A percentile compares a stretch with the other conserved stretches of the same genome.
phyloP scores from a whole-genome alignment of 1,139 yeast genomes.

The Zygosaccharomyces sapae region DNA sequence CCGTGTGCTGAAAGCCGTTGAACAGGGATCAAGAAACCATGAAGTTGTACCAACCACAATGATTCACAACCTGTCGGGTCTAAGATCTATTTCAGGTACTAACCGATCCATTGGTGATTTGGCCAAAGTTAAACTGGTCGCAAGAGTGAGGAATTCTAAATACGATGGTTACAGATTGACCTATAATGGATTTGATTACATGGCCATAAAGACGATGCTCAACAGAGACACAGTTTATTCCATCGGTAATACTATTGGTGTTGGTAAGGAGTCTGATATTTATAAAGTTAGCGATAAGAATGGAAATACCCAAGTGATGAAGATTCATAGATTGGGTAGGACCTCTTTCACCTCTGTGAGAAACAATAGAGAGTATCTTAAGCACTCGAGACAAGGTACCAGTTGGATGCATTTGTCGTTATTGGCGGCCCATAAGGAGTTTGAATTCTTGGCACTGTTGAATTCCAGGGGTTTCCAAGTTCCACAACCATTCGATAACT shows the following conservation, averaged over 20 bases:
- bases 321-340: slow-evolving; percentile 89
- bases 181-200: slow-evolving; percentile 84
- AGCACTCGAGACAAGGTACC: slow-evolving; percentile 48
- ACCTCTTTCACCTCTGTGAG: slow-evolving; percentile 89
- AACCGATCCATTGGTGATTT: slow-evolving; percentile 76
- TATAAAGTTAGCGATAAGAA: slow-evolving; percentile 72
- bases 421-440: slow-evolving; percentile 89
- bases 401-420: slow-evolving; percentile 92
- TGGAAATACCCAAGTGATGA: slow-evolving; percentile 68
- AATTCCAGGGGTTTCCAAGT: slow-evolving; percentile 75
- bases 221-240: slow-evolving; percentile 71
- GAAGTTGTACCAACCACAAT: slow-evolving; percentile 91
- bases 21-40: slow-evolving; percentile 86
- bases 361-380: slow-evolving; percentile 86
- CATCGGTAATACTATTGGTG: slow-evolving; percentile 86
- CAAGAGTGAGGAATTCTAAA: slow-evolving; percentile 75
- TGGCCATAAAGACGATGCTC: slow-evolving; percentile 79
- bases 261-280: slow-evolving; percentile 96
- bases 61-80: slow-evolving; percentile 74
- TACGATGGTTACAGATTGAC: slow-evolving; percentile 92
- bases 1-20: slow-evolving; percentile 83
- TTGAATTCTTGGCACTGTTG: slow-evolving; percentile 75
- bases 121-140: slow-evolving; percentile 77
- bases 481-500: slow-evolving; percentile 83
- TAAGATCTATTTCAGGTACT: slow-evolving; percentile 72